Evolutionary conservation across 306 rosid species (phyloP), one percentile per base, ranked within the genome.

Genomic region (Vachellia collinsii): DNA sequence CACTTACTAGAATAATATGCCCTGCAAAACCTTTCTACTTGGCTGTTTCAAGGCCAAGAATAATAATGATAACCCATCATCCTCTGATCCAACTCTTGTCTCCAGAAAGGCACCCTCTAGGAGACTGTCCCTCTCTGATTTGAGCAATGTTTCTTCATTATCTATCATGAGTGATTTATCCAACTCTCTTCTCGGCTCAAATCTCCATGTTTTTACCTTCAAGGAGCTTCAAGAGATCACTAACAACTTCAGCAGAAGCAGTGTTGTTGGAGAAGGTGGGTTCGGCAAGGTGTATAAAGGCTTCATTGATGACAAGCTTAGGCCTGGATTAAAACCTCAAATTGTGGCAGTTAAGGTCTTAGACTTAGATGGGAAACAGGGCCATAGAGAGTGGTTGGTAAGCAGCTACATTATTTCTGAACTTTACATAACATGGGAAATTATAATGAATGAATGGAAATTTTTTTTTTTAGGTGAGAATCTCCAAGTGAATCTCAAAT

Each of bases 321-420:
- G 88, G 91, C 46, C 86, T 67, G 84, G 90, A 10, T 84, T 91
- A 80, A 71, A 76, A 79, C 80, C 88, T 64, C 90, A 86, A 39
- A 76, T 85, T 22, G 92, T 91, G 12, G 94, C 94, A 51, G 90
- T 91, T 17, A 91, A 91, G 86, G 80, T 80, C 13, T 77, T 91
- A 72, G 92, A 91, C 38, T 87, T 91, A 69, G 88, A 84, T 71
- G 90, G 94, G 54, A 82, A 77, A 51, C 94, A 91, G 72, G 94
- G 94, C 53, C 94, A 91, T 39, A 79, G 88, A 42, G 94, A 91
- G 81, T 91, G 92, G 92, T 83, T 91, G 91, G 92, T 89, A 80
- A 80, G 83, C 25, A 39, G 11, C 48, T 7, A 3, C 12, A 67
- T 67, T 67, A 16, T 41, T 29, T 39, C 50, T 8, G 8, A 67